These are phyloP conservation scores for Xylaria scruposa DNA, from an alignment of 495 filamentous ascomycete species.

Conservation along the genomic window DNA sequence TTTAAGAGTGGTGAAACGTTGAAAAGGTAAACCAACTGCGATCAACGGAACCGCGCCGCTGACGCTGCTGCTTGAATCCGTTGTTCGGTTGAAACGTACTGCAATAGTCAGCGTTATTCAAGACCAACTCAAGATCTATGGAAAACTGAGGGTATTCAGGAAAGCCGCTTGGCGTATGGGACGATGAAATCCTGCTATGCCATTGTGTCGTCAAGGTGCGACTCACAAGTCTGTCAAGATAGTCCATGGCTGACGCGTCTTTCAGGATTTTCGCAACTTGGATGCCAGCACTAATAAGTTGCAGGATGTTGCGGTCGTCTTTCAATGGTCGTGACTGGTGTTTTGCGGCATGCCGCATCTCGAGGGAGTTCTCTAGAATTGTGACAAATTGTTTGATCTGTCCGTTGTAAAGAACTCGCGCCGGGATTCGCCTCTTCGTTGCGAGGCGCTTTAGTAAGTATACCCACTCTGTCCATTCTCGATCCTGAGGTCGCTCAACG, in stretches of 20 bases:
- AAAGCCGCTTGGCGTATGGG: not conserved
- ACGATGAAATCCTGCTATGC: not conserved
- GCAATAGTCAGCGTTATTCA: conserved; percentile 15
- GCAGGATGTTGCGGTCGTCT: conserved; percentile 88
- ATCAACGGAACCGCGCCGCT: conserved; percentile 52
- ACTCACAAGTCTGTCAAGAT: conserved; percentile 67
- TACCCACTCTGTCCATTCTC: conserved; percentile 93
- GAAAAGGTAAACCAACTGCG: not conserved
- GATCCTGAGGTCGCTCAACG: conserved; percentile 77
- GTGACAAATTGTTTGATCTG: conserved; percentile 90
- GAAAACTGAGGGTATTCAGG: not conserved
- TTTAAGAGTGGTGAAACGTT: conserved; percentile 23
- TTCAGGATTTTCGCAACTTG: conserved; percentile 87
- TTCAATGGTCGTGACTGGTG: conserved; percentile 83
- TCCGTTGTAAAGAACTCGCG: conserved; percentile 81
- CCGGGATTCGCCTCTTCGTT: conserved; percentile 83
- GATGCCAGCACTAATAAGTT: conserved; percentile 82
- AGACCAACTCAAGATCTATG: not conserved
- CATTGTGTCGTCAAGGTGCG: conserved; percentile 51
- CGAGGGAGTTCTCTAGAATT: conserved; percentile 80
- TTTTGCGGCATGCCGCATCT: conserved; percentile 85
- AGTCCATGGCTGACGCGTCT: conserved; percentile 81
- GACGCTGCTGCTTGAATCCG: conserved; percentile 66
- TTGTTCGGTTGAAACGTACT: conserved; percentile 69
- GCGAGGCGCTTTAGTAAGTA: conserved; percentile 85